Percentiles rank a stretch among this genome's conserved stretches.
Evolutionary conservation across 106 monocot species (phyloP).

Genomic region (Xerophyta viscosa): DNA sequence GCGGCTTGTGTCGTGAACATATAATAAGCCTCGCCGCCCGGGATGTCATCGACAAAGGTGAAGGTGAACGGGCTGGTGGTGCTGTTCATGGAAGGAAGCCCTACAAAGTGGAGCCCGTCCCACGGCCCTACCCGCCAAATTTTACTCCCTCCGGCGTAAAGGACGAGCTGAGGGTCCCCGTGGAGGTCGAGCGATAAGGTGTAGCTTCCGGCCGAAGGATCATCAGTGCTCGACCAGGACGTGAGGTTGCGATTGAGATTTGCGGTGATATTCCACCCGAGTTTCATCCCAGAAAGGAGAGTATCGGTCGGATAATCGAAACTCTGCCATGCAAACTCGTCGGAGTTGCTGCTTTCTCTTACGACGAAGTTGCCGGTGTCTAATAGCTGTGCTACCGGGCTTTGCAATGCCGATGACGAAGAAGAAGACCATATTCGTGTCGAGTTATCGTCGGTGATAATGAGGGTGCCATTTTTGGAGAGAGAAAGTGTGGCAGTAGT

Average conservation of each 20-base stretch:
- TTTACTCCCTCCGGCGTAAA: slow-evolving; percentile 21
- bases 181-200: not conserved
- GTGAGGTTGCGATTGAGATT: slow-evolving; percentile 6
- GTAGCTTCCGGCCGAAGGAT: slow-evolving; percentile 10
- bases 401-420: no score
- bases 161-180: not conserved
- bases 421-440: no score
- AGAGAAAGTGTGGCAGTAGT: not conserved
- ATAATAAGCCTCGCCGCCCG: slow-evolving; percentile 13
- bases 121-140: slow-evolving; percentile 28
- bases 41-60: slow-evolving; percentile 4
- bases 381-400: slow-evolving; percentile 4
- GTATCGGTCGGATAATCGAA: slow-evolving; percentile 35
- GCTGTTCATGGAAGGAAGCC: slow-evolving; percentile 18
- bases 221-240: slow-evolving; percentile 8
- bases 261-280: slow-evolving; percentile 2
- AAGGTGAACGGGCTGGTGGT: slow-evolving; percentile 9
- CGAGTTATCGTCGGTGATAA: not conserved
- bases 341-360: not conserved
- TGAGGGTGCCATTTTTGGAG: not conserved
- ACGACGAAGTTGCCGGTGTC: slow-evolving; percentile 25
- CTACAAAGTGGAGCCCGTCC: slow-evolving; percentile 22
- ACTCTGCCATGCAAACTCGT: slow-evolving; percentile 19
- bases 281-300: slow-evolving; percentile 21
- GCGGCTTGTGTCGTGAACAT: not conserved